Conservation (phyloP, 2,329 filamentous ascomycete species). For the Aspergillus candidus region DNA sequence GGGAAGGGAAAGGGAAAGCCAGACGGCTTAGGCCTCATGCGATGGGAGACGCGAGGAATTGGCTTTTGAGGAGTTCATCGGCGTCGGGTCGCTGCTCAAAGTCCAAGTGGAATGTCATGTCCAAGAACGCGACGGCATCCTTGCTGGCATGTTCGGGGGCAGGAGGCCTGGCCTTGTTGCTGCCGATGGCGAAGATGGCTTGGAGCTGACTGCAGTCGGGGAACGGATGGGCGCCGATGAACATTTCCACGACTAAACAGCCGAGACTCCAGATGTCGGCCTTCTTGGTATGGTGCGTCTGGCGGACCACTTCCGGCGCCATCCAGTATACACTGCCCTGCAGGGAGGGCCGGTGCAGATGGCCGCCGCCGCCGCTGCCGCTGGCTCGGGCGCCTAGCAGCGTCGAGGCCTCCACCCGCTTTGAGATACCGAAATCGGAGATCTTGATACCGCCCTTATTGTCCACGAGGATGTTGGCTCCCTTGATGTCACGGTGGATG, state of each 20-base stretch:
- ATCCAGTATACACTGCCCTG: slow-evolving; percentile 99
- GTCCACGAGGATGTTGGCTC: slow-evolving; percentile 96
- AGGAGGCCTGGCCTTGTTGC: slow-evolving; percentile 76
- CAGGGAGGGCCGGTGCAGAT: slow-evolving; percentile 61
- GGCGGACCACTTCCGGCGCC: slow-evolving; percentile 96
- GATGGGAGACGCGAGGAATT: slow-evolving; percentile 67
- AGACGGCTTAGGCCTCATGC: slow-evolving; percentile 36
- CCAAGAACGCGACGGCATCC: slow-evolving; percentile 77
- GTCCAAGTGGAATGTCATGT: slow-evolving; percentile 90
- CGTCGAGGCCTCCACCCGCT: slow-evolving; percentile 90
- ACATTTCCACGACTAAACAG: slow-evolving; percentile 97
- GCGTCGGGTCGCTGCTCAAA: slow-evolving; percentile 87
- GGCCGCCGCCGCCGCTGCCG: slow-evolving; percentile 30
- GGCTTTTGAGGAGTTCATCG: slow-evolving; percentile 78
- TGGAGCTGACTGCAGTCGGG: slow-evolving; percentile 95
- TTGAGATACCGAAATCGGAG: slow-evolving; percentile 97
- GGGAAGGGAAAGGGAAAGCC: neutral
- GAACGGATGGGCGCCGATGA: slow-evolving; percentile 93
- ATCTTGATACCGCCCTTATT: slow-evolving; percentile 99
- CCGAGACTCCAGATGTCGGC: slow-evolving; percentile 98
- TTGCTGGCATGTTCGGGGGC: slow-evolving; percentile 80
- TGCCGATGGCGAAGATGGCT: slow-evolving; percentile 97
- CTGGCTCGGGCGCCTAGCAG: slow-evolving; percentile 52
- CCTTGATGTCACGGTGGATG: slow-evolving; percentile 98
- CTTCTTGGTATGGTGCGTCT: slow-evolving; percentile 96